Evolutionary conservation across 148 eudicot species (phyloP), one percentile per base, ranked within the genome.

Genomic region (Camellia granthamiana): DNA sequence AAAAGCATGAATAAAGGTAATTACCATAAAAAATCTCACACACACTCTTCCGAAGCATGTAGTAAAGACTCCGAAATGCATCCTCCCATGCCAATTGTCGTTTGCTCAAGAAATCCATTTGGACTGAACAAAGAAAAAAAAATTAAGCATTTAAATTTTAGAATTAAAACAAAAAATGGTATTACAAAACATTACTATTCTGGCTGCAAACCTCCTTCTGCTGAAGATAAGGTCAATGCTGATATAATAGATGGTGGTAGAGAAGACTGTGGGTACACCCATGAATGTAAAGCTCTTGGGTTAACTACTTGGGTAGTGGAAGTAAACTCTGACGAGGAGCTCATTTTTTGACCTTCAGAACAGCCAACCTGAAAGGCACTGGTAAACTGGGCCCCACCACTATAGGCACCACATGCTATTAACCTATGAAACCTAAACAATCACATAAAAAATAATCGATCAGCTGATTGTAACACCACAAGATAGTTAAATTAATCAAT

Each of bases 71-170:
- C 60, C 99, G 92, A 84, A 94, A 94, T 49, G 98, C 90, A 64
- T 92, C 98, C 82, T 97, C 95, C 99, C 99, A 97, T 70, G 93
- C 91, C n/a, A 81, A 72, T 68, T 94, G 97, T 14, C 99, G 91
- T 84, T 90, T 90, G 80, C 76, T 88, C 79, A 92, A 82, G 84
- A 94, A 97, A 82, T 94, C 96, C 82, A 80, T 76, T 83, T 91
- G 92, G 77, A 75, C 97, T 92, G 84, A 73, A 89, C 61, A 82
- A 73, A 81, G 30, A 69, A 47, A 42, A 30, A 30, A 63, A 75
- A 65, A 74, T 41, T 59, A 73, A 65, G 13, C 41, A 56, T 15
- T 16, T 51, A 23, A 67, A 55, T 30, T 30, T 30, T 64, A 44
- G 18, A 56, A 78, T 60, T 51, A 52, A 38, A 63, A 63, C 59